Evolutionary conservation across 192 early-diverging fungal species (phyloP), one percentile per base, ranked within the genome.

Genomic region (Umbelopsis sp.): DNA sequence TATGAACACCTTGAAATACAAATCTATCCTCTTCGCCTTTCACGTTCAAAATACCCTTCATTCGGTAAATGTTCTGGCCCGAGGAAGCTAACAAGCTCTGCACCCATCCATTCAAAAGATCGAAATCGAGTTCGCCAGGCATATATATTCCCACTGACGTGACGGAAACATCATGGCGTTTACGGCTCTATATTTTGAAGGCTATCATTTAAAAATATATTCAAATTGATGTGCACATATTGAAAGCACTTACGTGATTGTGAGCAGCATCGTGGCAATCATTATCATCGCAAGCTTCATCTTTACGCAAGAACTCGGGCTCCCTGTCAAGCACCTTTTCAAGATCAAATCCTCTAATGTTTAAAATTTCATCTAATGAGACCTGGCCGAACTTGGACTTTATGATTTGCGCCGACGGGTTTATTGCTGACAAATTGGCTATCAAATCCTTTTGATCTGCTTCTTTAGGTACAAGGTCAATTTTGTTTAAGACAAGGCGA

Each of bases 1-100:
- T 73, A 13, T 52, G 71, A n/a, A 78, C 76, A n/a, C 76, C 76
- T 61, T 78, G 76, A 46, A 78, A 73, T n/a, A 78, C 47, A 22
- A 69, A 78, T 30, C 71, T 68, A 58, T 78, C 50, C 10, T 64
- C 41, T 18, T 73, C 71, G 37, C 71, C 76, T 30, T 69, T 49
- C 13, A 70, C 51, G 35, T 73, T 64, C 16, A 78, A 49, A 22
- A 78, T 70, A 13, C 76, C 76, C 21, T 78, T 78, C 45, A 78
- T 70, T 5, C 76, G 76, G 41, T 78, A 78, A 22, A 78, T 73
- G 11, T 78, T 46, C 8, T 67, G 49, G 0, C 68, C 50, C 4
- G 30, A 65, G 0, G 68, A 51, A 21, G 71, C 68, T 1, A 70
- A 27, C 12, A 70, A 48, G 25, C 67, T 21, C 47, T 64, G 46